Conservation (phyloP, 2,329 filamentous ascomycete genomes). For the Orbilia ellipsospora region DNA sequence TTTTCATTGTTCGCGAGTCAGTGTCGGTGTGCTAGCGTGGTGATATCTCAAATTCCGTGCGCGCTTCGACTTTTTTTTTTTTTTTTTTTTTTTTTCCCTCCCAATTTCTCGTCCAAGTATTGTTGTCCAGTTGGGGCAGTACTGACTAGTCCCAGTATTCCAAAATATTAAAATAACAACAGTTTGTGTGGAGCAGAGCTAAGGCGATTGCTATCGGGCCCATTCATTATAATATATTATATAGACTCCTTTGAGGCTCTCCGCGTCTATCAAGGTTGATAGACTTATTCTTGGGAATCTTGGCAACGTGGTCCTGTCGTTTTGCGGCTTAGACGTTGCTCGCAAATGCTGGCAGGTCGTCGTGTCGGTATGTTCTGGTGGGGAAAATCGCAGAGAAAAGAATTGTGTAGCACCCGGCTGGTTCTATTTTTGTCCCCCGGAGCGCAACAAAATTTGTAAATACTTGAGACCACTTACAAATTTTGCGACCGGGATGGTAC, state of each 20-base stretch:
- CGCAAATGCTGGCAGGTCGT: not conserved
- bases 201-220: not conserved
- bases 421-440: slow-evolving; percentile 54
- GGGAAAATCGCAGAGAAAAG: too few relatives aligned
- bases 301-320: slow-evolving; percentile 27
- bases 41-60: slow-evolving; percentile 42
- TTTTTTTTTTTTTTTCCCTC: too few relatives aligned
- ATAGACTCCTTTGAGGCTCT: slow-evolving; percentile 42
- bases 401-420: slow-evolving; percentile 9
- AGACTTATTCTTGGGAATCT: slow-evolving; percentile 42
- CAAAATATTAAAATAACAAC: slow-evolving; percentile 15
- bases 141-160: slow-evolving; percentile 13
- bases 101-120: too few relatives aligned
- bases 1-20: slow-evolving; percentile 22
- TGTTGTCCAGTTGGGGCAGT: too few relatives aligned
- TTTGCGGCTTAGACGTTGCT: slow-evolving; percentile 50
- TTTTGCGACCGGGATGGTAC: slow-evolving; percentile 51
- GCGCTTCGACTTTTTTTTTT: too few relatives aligned
- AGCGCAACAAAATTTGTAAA: slow-evolving; percentile 35
- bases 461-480: slow-evolving; percentile 53
- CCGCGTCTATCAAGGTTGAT: slow-evolving; percentile 22
- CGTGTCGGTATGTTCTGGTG: slow-evolving; percentile 17
- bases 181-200: not conserved
- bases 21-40: slow-evolving; percentile 26
- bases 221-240: not conserved